phyloP scores from a whole-genome alignment of 768 basidiomycete genomes.

The Sporobolomyces phaffii region DNA sequence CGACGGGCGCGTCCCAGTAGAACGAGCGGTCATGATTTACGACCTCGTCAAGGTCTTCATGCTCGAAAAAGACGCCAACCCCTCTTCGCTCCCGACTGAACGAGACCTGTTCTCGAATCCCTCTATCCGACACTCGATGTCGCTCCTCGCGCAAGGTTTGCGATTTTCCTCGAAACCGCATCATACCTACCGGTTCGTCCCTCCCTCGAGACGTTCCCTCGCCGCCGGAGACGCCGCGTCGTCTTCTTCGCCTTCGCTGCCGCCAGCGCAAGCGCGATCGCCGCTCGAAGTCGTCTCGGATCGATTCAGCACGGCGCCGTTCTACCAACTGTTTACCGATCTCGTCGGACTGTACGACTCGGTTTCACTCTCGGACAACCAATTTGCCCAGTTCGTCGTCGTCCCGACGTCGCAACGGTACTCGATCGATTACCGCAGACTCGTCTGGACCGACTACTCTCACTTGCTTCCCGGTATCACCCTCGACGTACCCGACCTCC shows the following conservation, averaged over 20 bases:
- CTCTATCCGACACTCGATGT: constrained; percentile 59
- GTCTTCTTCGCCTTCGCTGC: neutral
- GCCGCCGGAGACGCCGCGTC: neutral
- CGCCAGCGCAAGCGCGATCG: no score
- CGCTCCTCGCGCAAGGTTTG: constrained; percentile 57
- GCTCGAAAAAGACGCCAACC: constrained; percentile 72
- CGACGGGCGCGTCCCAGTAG: neutral
- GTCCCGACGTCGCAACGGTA: constrained; percentile 64
- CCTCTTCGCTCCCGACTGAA: constrained; percentile 43
- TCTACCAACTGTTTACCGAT: constrained; percentile 91
- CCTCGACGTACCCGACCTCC: neutral
- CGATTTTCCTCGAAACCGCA: constrained; percentile 37
- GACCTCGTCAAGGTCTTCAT: constrained; percentile 90
- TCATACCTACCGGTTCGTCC: no score
- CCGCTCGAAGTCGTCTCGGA: constrained; percentile 25
- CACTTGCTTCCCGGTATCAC: constrained; percentile 57
- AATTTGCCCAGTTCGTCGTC: constrained; percentile 69
- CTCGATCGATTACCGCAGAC: constrained; percentile 71
- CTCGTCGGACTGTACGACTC: constrained; percentile 84
- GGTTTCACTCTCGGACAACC: constrained; percentile 73
- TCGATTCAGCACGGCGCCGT: constrained; percentile 45
- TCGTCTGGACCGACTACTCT: constrained; percentile 72
- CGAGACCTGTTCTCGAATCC: constrained; percentile 70
- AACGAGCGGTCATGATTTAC: constrained; percentile 52
- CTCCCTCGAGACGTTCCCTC: no score